Conservation (phyloP, 2,329 filamentous ascomycete genomes). For the Ophiocordyceps camponoti-floridani region DNA sequence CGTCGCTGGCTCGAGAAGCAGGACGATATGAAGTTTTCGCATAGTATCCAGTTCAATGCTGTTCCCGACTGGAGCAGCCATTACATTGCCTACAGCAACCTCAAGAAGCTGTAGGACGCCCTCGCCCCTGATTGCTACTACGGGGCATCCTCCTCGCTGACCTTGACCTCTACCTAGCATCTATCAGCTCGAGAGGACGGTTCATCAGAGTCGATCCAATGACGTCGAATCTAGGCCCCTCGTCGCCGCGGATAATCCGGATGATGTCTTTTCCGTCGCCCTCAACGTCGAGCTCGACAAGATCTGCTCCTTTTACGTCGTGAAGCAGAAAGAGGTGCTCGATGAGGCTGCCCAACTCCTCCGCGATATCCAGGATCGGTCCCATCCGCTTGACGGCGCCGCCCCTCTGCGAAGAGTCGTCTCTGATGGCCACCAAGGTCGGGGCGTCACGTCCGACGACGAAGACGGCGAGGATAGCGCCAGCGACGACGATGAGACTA, state of each 20-base stretch:
- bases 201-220: slow-evolving; percentile 41
- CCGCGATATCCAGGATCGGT: slow-evolving; percentile 51
- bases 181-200: slow-evolving; percentile 80
- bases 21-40: slow-evolving; percentile 98
- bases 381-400: slow-evolving; percentile 24
- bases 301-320: slow-evolving; percentile 74
- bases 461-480: slow-evolving; percentile 40
- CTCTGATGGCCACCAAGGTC: slow-evolving; percentile 9
- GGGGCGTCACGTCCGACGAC: slow-evolving; percentile 22
- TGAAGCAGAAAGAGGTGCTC: slow-evolving; percentile 78
- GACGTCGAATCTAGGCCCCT: slow-evolving; percentile 79
- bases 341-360: slow-evolving; percentile 65
- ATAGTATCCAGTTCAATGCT: slow-evolving; percentile 98
- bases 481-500: slow-evolving; percentile 43
- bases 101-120: slow-evolving; percentile 76
- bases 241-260: slow-evolving; percentile 55
- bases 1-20: slow-evolving; percentile 50
- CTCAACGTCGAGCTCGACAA: slow-evolving; percentile 87
- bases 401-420: slow-evolving; percentile 16
- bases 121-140: not conserved
- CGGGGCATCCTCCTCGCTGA: not conserved
- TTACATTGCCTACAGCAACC: slow-evolving; percentile 95
- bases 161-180: slow-evolving; percentile 47
- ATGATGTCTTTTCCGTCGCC: slow-evolving; percentile 63
- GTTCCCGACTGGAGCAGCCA: slow-evolving; percentile 99